Conservation (phyloP, 345 rosid genomes). For the Ceriops tagal region DNA sequence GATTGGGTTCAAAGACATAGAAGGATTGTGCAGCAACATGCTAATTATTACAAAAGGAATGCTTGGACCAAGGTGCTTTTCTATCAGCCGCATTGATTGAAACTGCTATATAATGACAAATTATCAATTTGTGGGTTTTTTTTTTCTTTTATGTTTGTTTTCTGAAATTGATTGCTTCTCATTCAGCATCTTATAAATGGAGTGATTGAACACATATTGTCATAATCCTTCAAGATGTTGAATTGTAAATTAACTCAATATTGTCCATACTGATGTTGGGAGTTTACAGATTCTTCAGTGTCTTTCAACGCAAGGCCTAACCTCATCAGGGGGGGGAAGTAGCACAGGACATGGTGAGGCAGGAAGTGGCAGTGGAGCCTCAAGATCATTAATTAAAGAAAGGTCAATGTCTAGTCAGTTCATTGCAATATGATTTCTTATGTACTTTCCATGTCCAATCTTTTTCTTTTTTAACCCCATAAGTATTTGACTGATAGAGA, state of each 20-base stretch:
- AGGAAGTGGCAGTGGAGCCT: conserved; percentile 86
- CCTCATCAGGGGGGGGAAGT: conserved; percentile 97
- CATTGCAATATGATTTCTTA: background rate
- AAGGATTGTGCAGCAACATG: conserved; percentile 97
- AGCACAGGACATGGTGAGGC: conserved; percentile 57
- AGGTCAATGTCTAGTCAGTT: conserved; percentile 40
- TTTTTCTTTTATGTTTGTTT: background rate
- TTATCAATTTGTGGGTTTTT: background rate
- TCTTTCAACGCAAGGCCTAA: conserved; percentile 79
- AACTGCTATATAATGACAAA: background rate
- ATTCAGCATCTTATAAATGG: too few relatives aligned
- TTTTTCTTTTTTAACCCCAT: background rate
- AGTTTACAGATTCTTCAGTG: conserved; percentile 68
- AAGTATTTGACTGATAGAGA: conserved; percentile 17
- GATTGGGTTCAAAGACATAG: conserved; percentile 99
- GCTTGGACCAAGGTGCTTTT: conserved; percentile 82
- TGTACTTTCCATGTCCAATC: background rate
- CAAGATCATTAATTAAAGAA: conserved; percentile 83
- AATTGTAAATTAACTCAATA: background rate
- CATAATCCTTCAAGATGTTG: background rate
- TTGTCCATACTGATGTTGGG: background rate
- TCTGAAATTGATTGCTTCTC: background rate
- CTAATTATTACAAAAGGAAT: conserved; percentile 90
- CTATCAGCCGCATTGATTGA: conserved; percentile 9
- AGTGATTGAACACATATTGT: background rate